Conservation (phyloP, 352 stramenopile species). For the Globisporangium uncinulatum region DNA sequence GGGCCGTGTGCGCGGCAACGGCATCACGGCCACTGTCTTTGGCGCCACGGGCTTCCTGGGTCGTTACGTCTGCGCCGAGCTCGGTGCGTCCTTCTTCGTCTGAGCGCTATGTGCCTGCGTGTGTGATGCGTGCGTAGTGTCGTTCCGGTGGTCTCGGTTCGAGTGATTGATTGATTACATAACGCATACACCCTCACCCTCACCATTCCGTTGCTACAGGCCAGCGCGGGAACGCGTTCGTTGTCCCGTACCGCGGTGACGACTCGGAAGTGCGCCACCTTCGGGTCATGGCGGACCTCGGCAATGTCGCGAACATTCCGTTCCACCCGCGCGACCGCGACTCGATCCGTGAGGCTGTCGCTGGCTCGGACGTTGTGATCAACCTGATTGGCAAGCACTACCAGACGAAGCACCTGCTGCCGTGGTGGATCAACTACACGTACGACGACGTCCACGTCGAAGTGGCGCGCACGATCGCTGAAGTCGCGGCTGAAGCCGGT, state of each 20-base stretch:
- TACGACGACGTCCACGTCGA: constrained; percentile 96
- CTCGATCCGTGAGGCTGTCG: constrained; percentile 89
- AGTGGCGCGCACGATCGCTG: constrained; percentile 80
- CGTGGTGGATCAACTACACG: constrained; percentile 93
- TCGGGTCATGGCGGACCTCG: constrained; percentile 92
- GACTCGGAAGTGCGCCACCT: constrained; percentile 93
- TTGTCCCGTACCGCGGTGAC: constrained; percentile 91
- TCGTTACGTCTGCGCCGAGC: constrained; percentile 91
- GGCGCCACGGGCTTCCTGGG: constrained; percentile 93
- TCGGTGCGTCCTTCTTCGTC: constrained; percentile 56
- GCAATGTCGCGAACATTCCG: constrained; percentile 76
- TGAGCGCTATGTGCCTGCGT: background rate
- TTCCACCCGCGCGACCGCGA: constrained; percentile 90
- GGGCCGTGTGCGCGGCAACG: constrained; percentile 65
- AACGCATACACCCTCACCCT: background rate
- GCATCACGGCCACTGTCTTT: constrained; percentile 94
- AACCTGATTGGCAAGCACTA: constrained; percentile 98
- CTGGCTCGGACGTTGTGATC: constrained; percentile 94
- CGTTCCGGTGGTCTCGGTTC: constrained; percentile 8
- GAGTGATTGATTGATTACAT: no score
- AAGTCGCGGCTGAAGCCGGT: constrained; percentile 71
- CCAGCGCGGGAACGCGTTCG: constrained; percentile 66
- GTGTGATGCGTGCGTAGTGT: no score
- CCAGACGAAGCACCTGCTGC: constrained; percentile 93
- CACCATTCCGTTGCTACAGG: constrained; percentile 23